Evolutionary conservation across 306 rosid genomes (phyloP).

Genomic region (Betula pendula): DNA sequence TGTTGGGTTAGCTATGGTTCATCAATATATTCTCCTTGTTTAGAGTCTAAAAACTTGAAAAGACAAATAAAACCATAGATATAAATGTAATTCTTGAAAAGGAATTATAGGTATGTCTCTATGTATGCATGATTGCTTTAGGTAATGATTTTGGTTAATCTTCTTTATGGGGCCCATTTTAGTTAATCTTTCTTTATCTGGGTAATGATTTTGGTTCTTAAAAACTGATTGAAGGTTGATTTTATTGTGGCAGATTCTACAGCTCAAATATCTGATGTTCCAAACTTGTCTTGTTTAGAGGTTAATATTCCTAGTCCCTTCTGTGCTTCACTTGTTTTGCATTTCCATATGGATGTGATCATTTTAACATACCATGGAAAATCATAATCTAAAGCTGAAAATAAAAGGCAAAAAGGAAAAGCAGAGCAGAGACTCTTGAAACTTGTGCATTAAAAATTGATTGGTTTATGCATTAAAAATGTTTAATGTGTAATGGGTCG

Average conservation of each 20-base stretch:
- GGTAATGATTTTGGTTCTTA: background rate
- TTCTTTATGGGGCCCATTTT: no score
- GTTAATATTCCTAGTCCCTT: constrained; percentile 30
- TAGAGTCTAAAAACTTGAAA: background rate
- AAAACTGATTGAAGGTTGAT: background rate
- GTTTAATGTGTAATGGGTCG: background rate
- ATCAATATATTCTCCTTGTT: background rate
- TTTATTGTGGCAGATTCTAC: constrained; percentile 43
- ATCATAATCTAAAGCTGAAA: background rate
- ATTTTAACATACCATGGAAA: background rate
- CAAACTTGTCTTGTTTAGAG: constrained; percentile 56
- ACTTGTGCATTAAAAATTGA: no score
- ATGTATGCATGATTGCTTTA: background rate
- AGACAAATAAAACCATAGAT: background rate
- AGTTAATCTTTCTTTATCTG: background rate
- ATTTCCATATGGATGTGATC: background rate
- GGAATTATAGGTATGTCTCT: background rate
- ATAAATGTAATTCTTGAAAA: no score
- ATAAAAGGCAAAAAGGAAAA: no score
- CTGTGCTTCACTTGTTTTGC: constrained; percentile 1
- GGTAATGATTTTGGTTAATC: no score
- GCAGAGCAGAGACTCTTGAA: background rate
- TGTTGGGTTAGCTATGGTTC: background rate
- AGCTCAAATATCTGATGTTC: constrained; percentile 42
- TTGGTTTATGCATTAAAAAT: background rate